Evolutionary conservation across 768 basidiomycete genomes (phyloP).

Genomic region (Boletus reticuloceps): DNA sequence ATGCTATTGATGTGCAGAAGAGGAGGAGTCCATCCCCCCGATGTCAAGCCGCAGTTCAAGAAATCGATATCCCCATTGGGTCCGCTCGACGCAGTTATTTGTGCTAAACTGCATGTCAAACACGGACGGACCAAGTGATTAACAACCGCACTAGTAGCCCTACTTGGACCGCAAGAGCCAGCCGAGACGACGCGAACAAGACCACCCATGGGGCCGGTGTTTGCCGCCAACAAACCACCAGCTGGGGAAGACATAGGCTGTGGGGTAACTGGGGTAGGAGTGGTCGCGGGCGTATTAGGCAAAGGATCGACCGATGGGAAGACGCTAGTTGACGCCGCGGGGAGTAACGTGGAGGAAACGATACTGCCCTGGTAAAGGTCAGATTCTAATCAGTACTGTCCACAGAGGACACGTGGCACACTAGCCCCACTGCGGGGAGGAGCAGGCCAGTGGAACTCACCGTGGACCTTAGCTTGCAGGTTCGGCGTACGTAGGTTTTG

Average conservation of each 20-base stretch:
- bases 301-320: too few species aligned
- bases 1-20: slow-evolving; percentile 51
- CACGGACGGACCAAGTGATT: not conserved
- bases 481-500: not conserved
- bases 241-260: not conserved
- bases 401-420: not conserved
- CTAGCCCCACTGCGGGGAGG: not conserved
- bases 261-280: too few species aligned
- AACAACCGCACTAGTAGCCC: slow-evolving; percentile 46
- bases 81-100: slow-evolving; percentile 49
- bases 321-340: too few species aligned
- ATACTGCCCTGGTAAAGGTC: not conserved
- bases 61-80: slow-evolving; percentile 74
- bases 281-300: too few species aligned
- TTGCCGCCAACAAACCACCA: not conserved
- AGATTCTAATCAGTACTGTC: not conserved
- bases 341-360: not conserved
- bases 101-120: slow-evolving; percentile 33
- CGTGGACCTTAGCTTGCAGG: not conserved
- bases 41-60: slow-evolving; percentile 73
- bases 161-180: slow-evolving; percentile 43
- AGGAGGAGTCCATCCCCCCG: slow-evolving; percentile 72
- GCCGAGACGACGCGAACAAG: slow-evolving; percentile 37
- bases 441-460: not conserved
- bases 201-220: slow-evolving; percentile 8